Evolutionary conservation across 192 early-diverging fungal genomes (phyloP).

Genomic region (Pilobolus umbonatus): DNA sequence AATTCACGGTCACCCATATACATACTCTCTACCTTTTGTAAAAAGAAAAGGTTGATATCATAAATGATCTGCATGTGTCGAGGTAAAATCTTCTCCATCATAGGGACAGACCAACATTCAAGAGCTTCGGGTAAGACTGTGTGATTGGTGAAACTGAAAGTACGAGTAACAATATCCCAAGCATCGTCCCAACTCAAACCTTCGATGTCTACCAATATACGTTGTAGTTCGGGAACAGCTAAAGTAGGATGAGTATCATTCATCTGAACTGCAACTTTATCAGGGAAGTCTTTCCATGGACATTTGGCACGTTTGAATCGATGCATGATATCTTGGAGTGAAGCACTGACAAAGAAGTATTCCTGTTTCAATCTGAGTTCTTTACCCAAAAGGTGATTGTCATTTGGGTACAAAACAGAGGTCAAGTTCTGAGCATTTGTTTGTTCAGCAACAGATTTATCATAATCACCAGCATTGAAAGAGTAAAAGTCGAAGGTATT

Average conservation of each 20-base stretch:
- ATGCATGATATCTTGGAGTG: conserved; percentile 81
- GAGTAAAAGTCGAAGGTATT: conserved; percentile 81
- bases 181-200: conserved; percentile 90
- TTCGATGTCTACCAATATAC: conserved; percentile 91
- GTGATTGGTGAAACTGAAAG: conserved; percentile 98
- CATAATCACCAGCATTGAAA: conserved; percentile 90
- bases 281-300: conserved; percentile 85
- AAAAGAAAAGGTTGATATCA: conserved; percentile 97
- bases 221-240: conserved; percentile 90
- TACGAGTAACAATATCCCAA: conserved; percentile 83
- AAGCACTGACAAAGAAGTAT: conserved; percentile 93
- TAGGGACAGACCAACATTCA: conserved; percentile 95
- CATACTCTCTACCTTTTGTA: conserved; percentile 86
- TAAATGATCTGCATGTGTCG: conserved; percentile 99
- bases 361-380: conserved; percentile 96
- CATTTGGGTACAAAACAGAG: conserved; percentile 93
- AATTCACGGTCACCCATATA: conserved; percentile 84
- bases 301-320: conserved; percentile 86
- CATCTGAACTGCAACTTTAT: conserved; percentile 93
- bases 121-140: conserved; percentile 97
- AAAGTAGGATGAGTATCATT: conserved; percentile 98
- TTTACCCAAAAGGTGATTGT: conserved; percentile 96
- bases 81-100: conserved; percentile 88
- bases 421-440: conserved; percentile 92
- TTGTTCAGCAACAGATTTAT: conserved; percentile 86